phyloP scores from a whole-genome alignment of 257 asterid species.

The Solanum medicagineum region DNA sequence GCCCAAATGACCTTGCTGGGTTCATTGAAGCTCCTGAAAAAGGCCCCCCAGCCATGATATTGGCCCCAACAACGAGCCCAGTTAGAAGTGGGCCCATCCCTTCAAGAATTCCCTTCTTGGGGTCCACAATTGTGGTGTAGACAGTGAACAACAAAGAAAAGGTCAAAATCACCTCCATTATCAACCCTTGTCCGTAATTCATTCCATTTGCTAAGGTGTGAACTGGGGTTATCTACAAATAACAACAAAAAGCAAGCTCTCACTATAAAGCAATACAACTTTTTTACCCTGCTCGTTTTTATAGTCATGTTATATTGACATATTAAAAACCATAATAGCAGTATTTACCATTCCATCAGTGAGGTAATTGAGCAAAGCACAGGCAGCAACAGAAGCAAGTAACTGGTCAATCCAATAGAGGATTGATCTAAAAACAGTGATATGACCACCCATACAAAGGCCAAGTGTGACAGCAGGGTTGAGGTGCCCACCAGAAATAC shows the following conservation, averaged over 20 bases:
- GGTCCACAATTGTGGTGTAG: constrained; percentile 86
- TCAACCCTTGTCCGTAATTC: constrained; percentile 47
- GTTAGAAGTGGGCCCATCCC: constrained; percentile 81
- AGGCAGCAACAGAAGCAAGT: constrained; percentile 91
- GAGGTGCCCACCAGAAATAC: constrained; percentile 88
- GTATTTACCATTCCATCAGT: constrained; percentile 57
- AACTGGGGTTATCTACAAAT: constrained; percentile 53
- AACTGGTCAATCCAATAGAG: constrained; percentile 80
- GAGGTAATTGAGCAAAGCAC: constrained; percentile 58
- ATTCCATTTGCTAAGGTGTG: constrained; percentile 74
- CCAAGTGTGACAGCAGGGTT: constrained; percentile 95
- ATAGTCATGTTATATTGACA: no score
- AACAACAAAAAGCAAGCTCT: background rate
- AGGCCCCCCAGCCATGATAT: constrained; percentile 89
- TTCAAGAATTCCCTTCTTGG: constrained; percentile 65
- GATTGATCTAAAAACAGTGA: constrained; percentile 61
- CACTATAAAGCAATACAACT: no score
- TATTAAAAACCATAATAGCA: no score
- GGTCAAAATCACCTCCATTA: constrained; percentile 80
- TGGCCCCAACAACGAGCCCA: constrained; percentile 89
- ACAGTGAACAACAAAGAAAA: constrained; percentile 77
- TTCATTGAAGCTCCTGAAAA: constrained; percentile 94
- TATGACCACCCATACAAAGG: constrained; percentile 68
- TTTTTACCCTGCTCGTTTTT: no score
- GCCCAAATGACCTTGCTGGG: constrained; percentile 92